A percentile compares a stretch with the other conserved stretches of the same genome.
phyloP scores from a whole-genome alignment of 805 yeast genomes.

The Pichia ethanolica region DNA sequence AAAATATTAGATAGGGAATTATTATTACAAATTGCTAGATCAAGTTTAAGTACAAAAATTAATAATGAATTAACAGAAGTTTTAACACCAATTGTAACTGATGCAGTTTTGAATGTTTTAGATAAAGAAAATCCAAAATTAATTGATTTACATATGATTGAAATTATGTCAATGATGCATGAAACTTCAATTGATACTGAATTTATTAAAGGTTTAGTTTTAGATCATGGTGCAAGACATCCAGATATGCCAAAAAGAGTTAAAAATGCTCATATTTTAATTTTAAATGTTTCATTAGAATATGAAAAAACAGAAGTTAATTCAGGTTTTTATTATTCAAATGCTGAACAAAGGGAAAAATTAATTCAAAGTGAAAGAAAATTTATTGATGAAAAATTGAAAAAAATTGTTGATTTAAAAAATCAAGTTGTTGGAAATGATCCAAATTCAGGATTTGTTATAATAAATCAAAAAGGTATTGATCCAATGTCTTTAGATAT shows the following conservation, averaged over 20 bases:
- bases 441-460: slow-evolving; percentile 73
- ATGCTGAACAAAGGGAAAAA: slow-evolving; percentile 94
- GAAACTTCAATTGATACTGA: slow-evolving; percentile 77
- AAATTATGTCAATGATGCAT: slow-evolving; percentile 97
- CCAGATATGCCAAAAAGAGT: slow-evolving; percentile 96
- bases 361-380: slow-evolving; percentile 87
- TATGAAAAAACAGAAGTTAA: slow-evolving; percentile 97
- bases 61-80: slow-evolving; percentile 67
- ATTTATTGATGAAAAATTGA: slow-evolving; percentile 89
- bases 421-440: slow-evolving; percentile 82
- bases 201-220: slow-evolving; percentile 80
- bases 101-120: slow-evolving; percentile 81
- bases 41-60: slow-evolving; percentile 85
- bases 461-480: slow-evolving; percentile 96
- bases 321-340: slow-evolving; percentile 88
- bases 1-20: slow-evolving; percentile 65
- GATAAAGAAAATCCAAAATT: slow-evolving; percentile 31
- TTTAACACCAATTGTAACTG: slow-evolving; percentile 90
- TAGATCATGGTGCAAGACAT: slow-evolving; percentile 98
- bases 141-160: slow-evolving; percentile 93
- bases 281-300: slow-evolving; percentile 88
- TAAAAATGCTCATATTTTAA: slow-evolving; percentile 75
- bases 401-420: slow-evolving; percentile 86
- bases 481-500: slow-evolving; percentile 97
- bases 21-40: slow-evolving; percentile 83